These are phyloP conservation scores for Priceomyces haplophilus DNA, from an alignment of 805 yeast genomes.

Conservation along the genomic window DNA sequence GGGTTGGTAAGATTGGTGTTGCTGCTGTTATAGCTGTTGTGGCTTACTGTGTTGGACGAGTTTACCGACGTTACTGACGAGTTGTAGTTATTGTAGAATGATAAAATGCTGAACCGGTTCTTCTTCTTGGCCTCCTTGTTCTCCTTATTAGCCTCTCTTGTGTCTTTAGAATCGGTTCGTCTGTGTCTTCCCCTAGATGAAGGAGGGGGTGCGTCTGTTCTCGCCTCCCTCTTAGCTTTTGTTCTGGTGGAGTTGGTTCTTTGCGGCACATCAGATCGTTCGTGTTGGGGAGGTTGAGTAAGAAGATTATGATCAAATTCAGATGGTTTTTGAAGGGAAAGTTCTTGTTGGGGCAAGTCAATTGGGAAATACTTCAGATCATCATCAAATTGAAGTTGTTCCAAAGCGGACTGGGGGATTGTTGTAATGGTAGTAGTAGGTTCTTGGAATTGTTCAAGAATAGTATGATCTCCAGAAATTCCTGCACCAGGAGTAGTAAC, in stretches of 20 bases:
- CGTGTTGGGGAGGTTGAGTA: background rate
- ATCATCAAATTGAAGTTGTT: background rate
- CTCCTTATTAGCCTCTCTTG: conserved; percentile 14
- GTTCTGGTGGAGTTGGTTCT: background rate
- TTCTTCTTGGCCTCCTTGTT: conserved; percentile 34
- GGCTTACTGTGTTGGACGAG: conserved; percentile 2
- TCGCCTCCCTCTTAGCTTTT: background rate
- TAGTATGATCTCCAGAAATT: conserved; percentile 18
- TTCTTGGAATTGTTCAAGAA: conserved; percentile 31
- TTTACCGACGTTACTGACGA: conserved; percentile 14
- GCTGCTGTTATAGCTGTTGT: conserved; percentile 1
- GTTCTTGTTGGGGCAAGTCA: background rate
- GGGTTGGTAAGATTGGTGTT: conserved; percentile 4
- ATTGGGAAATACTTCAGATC: background rate
- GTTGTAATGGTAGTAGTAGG: background rate
- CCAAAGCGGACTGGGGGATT: background rate
- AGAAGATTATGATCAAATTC: background rate
- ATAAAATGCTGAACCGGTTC: conserved; percentile 42
- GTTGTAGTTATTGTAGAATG: conserved; percentile 39
- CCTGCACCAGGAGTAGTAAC: background rate
- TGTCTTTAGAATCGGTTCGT: conserved; percentile 4
- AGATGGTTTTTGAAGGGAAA: background rate
- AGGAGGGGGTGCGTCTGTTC: background rate
- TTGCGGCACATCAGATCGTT: background rate
- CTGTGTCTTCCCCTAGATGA: conserved; percentile 1